Percentiles rank a stretch among this genome's conserved stretches.
Conservation (phyloP, 176 grass and related monocot species). For the Cenchrus purpureus region DNA sequence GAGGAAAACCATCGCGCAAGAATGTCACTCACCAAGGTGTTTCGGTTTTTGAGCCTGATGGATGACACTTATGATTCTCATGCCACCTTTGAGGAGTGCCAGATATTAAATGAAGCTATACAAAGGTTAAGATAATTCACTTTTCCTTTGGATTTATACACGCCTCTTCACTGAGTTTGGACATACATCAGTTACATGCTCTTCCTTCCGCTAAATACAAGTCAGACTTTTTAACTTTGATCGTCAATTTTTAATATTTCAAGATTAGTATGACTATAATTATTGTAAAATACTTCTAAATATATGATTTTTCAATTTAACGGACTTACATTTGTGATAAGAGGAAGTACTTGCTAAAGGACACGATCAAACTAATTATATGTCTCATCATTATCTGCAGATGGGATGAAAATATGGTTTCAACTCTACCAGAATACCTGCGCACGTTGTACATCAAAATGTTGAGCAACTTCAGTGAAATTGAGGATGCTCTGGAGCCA, state of each 20-base stretch:
- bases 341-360: too few species aligned
- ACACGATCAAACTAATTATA: background rate
- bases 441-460: background rate
- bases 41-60: background rate
- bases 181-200: too few species aligned
- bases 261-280: too few species aligned
- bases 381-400: background rate
- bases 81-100: constrained; percentile 12
- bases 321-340: too few species aligned
- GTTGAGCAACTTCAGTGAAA: background rate
- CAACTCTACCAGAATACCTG: background rate
- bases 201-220: background rate
- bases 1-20: background rate
- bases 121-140: background rate
- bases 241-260: too few species aligned
- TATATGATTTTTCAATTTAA: too few species aligned
- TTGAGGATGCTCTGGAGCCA: background rate
- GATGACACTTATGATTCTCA: constrained; percentile 26
- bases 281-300: too few species aligned
- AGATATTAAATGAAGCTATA: constrained; percentile 4
- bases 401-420: background rate
- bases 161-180: too few species aligned
- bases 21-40: constrained; percentile 1
- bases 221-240: too few species aligned
- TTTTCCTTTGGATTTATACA: background rate